phyloP scores from a whole-genome alignment of 1,284 basidiomycete genomes.

The Psilocybe mexicana region DNA sequence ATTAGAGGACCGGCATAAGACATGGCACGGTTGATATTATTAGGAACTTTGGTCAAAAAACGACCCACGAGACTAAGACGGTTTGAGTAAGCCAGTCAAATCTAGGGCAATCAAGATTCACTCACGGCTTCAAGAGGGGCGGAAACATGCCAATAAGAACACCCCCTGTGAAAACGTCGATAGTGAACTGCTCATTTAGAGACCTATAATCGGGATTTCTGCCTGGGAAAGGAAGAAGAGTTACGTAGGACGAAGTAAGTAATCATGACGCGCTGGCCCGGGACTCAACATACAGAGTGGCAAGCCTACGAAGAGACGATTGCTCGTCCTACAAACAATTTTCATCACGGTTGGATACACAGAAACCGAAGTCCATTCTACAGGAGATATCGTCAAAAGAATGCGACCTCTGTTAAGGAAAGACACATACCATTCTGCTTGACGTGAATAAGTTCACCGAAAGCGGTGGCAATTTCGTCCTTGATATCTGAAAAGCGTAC shows the following conservation, averaged over 20 bases:
- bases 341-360: conserved; percentile 36
- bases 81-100: not conserved
- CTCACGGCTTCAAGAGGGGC: conserved; percentile 40
- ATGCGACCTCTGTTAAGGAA: not conserved
- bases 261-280: not conserved
- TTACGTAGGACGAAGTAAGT: not conserved
- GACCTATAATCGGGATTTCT: conserved; percentile 37
- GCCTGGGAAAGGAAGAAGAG: conserved; percentile 22
- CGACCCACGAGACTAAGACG: conserved; percentile 28
- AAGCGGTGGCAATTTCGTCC: conserved; percentile 27
- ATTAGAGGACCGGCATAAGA: conserved; percentile 40
- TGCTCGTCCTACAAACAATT: conserved; percentile 40
- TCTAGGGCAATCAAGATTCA: not conserved
- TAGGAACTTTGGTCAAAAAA: conserved; percentile 26
- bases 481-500: conserved; percentile 25
- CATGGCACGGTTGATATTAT: conserved; percentile 29
- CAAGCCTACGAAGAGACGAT: conserved; percentile 39
- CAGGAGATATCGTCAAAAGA: not conserved
- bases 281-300: conserved; percentile 33
- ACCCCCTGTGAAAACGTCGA: conserved; percentile 33
- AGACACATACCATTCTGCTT: conserved; percentile 7
- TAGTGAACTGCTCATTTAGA: conserved; percentile 39
- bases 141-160: conserved; percentile 38
- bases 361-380: conserved; percentile 39
- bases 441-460: conserved; percentile 11